These are phyloP conservation scores for Ascochyta lentis DNA, from an alignment of 2,329 filamentous ascomycete species.

Conservation along the genomic window DNA sequence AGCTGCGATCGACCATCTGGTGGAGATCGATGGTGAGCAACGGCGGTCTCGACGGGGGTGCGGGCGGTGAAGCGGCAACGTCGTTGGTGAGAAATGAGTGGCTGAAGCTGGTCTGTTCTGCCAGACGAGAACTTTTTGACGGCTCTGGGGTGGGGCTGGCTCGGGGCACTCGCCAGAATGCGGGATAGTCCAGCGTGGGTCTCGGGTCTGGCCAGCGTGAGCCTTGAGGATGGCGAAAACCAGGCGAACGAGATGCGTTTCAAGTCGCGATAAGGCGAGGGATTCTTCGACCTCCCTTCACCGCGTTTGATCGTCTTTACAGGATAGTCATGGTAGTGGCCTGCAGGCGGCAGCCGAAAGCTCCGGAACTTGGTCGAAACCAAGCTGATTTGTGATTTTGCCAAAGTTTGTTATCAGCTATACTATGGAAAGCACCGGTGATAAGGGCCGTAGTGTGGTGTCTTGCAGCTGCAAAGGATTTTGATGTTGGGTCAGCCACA, in stretches of 20 bases:
- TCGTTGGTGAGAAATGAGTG: constrained; percentile 23
- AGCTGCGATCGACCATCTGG: constrained; percentile 35
- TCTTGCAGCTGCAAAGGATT: constrained; percentile 4
- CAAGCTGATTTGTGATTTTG: background rate
- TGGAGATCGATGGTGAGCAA: constrained; percentile 32
- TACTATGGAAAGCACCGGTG: background rate
- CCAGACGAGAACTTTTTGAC: constrained; percentile 31
- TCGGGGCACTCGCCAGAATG: constrained; percentile 25
- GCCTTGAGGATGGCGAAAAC: constrained; percentile 15
- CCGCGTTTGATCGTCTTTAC: constrained; percentile 15
- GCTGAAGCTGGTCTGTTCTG: constrained; percentile 31
- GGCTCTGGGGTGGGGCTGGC: constrained; percentile 31
- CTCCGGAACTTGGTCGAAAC: background rate
- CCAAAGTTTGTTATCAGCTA: constrained; percentile 1
- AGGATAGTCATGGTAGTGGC: background rate
- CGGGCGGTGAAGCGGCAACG: constrained; percentile 29
- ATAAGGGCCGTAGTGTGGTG: constrained; percentile 17
- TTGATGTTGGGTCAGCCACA: constrained; percentile 19
- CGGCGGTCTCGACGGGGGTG: constrained; percentile 13
- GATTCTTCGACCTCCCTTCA: background rate
- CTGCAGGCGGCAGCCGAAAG: background rate
- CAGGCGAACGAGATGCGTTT: constrained; percentile 24
- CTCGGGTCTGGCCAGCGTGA: constrained; percentile 27
- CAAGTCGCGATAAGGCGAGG: constrained; percentile 20
- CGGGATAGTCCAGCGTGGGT: constrained; percentile 25